These are phyloP conservation scores for Fusarium staphyleae DNA, from an alignment of 2,329 filamentous ascomycete species.

Conservation along the genomic window DNA sequence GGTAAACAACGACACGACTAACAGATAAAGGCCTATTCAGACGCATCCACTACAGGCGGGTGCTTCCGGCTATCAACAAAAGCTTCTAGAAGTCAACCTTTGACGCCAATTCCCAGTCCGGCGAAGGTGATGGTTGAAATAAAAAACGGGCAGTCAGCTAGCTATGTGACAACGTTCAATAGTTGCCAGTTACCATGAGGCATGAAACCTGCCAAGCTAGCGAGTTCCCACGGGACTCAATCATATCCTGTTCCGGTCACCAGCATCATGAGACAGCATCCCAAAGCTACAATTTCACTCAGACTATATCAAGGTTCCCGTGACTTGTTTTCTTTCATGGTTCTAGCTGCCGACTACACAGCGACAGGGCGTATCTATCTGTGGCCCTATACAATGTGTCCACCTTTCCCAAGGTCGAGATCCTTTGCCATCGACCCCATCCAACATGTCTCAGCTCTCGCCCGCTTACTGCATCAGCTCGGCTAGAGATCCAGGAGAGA, in stretches of 20 bases:
- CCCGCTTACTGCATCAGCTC: constrained; percentile 48
- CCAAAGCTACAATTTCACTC: constrained; percentile 6
- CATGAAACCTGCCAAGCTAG: neutral
- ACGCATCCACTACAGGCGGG: too few relatives aligned
- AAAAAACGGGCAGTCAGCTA: neutral
- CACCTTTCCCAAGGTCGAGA: constrained; percentile 15
- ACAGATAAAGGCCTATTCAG: too few relatives aligned
- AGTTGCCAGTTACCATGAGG: constrained; percentile 9
- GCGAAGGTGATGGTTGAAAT: neutral
- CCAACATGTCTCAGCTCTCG: constrained; percentile 32
- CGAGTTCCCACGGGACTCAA: constrained; percentile 13
- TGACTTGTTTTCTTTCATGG: constrained; percentile 36
- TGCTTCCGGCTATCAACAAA: neutral
- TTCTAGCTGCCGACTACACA: constrained; percentile 40
- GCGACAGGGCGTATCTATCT: constrained; percentile 32
- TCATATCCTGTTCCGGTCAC: constrained; percentile 29
- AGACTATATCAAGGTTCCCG: constrained; percentile 13
- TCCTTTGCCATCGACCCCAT: constrained; percentile 16
- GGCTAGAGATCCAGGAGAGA: constrained; percentile 53
- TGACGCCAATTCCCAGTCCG: neutral
- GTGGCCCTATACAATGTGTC: constrained; percentile 18
- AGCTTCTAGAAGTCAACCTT: constrained; percentile 1
- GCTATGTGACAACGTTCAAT: neutral
- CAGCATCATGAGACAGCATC: constrained; percentile 17
- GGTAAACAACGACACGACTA: too few relatives aligned